phyloP scores from a whole-genome alignment of 345 rosid species.

The Lepidium africanum region DNA sequence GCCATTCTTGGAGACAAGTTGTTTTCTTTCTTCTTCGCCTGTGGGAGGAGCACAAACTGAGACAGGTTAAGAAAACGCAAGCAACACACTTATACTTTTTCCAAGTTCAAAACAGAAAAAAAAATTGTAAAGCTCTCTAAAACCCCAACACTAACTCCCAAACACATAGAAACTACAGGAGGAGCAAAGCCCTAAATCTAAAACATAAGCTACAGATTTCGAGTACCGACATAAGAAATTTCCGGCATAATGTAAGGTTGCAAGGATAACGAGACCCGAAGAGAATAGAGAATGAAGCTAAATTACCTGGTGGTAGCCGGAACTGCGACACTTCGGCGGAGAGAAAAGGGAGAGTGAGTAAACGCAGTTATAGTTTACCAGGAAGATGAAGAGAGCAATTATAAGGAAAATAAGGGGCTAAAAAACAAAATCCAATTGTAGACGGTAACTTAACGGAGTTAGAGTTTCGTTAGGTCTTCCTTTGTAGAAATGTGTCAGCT shows the following conservation, averaged over 20 bases:
- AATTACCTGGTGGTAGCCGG: slow-evolving; percentile 17
- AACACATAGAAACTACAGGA: neutral
- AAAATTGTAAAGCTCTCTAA: neutral
- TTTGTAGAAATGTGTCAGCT: neutral
- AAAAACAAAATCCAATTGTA: neutral
- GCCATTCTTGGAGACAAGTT: slow-evolving; percentile 34
- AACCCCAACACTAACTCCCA: neutral
- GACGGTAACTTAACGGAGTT: neutral
- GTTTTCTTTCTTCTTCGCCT: neutral
- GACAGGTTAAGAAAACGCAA: slow-evolving; percentile 4
- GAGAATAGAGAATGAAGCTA: neutral
- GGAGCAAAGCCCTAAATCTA: neutral
- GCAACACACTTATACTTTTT: neutral
- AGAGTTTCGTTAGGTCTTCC: neutral
- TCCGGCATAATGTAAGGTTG: neutral
- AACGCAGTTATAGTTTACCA: neutral
- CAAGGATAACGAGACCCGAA: neutral
- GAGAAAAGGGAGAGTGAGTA: neutral
- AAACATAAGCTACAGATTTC: neutral
- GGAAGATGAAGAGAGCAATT: neutral
- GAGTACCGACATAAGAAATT: neutral
- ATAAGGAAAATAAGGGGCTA: neutral
- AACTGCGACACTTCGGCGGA: slow-evolving; percentile 9
- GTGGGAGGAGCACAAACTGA: neutral
- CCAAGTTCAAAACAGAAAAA: neutral